These are phyloP conservation scores for Globisporangium cylindrosporum DNA, from an alignment of 352 stramenopile genomes.

Conservation along the genomic window DNA sequence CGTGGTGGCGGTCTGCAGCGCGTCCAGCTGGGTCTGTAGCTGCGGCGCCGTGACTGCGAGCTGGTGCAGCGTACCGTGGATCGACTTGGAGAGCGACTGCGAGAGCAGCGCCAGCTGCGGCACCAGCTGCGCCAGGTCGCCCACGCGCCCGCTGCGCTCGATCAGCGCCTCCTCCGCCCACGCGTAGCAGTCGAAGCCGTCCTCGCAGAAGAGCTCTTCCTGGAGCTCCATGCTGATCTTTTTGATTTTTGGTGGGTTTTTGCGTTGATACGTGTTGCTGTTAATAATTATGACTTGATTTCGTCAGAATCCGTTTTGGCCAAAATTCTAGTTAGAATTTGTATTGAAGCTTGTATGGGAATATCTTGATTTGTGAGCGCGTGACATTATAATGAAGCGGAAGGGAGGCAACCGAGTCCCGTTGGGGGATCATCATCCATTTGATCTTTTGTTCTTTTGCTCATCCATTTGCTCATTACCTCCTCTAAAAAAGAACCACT, in stretches of 20 bases:
- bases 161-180: slow-evolving; percentile 69
- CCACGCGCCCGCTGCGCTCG: slow-evolving; percentile 25
- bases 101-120: slow-evolving; percentile 61
- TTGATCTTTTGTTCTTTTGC: background rate
- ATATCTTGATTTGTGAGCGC: background rate
- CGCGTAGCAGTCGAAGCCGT: slow-evolving; percentile 64
- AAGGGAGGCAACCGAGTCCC: background rate
- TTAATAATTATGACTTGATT: background rate
- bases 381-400: background rate
- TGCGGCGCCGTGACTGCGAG: slow-evolving; percentile 43
- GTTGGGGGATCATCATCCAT: background rate
- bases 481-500: slow-evolving; percentile 8
- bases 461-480: background rate
- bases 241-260: background rate
- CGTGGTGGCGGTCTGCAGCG: slow-evolving; percentile 37
- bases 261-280: background rate
- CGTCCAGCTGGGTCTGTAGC: slow-evolving; percentile 53
- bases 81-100: slow-evolving; percentile 49
- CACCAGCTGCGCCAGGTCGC: slow-evolving; percentile 38
- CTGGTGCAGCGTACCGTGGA: slow-evolving; percentile 62
- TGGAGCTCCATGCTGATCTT: slow-evolving; percentile 25
- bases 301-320: background rate
- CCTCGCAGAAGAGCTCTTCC: slow-evolving; percentile 40
- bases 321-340: background rate
- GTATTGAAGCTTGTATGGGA: background rate